phyloP scores from a whole-genome alignment of 2,329 filamentous ascomycete species.

The Stemphylium beticola region DNA sequence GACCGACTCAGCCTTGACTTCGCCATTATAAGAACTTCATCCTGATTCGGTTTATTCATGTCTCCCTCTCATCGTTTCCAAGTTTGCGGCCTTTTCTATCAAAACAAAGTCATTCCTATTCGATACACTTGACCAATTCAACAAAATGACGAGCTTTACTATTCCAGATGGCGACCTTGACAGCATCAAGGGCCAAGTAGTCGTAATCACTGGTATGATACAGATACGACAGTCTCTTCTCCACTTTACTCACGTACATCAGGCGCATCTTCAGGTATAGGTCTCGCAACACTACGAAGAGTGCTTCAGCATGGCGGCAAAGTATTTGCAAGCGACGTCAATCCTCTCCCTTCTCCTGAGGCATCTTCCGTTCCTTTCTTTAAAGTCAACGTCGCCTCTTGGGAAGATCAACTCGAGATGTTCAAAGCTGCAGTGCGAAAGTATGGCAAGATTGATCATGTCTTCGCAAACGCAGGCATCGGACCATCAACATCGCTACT shows the following conservation, averaged over 20 bases:
- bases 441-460: conserved; percentile 54
- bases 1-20: too few species aligned
- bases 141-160: conserved; percentile 47
- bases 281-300: conserved; percentile 61
- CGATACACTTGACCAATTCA: not conserved
- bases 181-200: conserved; percentile 57
- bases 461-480: conserved; percentile 51
- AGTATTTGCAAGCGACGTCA: conserved; percentile 63
- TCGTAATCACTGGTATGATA: conserved; percentile 59
- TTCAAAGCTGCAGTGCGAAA: conserved; percentile 58
- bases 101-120: not conserved
- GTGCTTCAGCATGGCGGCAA: conserved; percentile 61
- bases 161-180: conserved; percentile 55
- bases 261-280: conserved; percentile 67
- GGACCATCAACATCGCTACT: conserved; percentile 22
- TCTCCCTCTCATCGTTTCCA: too few species aligned
- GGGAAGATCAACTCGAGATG: conserved; percentile 58
- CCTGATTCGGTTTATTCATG: too few species aligned
- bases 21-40: too few species aligned
- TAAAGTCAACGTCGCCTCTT: conserved; percentile 49
- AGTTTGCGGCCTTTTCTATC: not conserved
- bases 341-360: conserved; percentile 47
- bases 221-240: not conserved
- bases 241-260: not conserved
- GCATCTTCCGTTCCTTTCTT: conserved; percentile 28